Base-by-base conservation (phyloP, 2,329 filamentous ascomycete genomes). In the Penicillium palitans region DNA sequence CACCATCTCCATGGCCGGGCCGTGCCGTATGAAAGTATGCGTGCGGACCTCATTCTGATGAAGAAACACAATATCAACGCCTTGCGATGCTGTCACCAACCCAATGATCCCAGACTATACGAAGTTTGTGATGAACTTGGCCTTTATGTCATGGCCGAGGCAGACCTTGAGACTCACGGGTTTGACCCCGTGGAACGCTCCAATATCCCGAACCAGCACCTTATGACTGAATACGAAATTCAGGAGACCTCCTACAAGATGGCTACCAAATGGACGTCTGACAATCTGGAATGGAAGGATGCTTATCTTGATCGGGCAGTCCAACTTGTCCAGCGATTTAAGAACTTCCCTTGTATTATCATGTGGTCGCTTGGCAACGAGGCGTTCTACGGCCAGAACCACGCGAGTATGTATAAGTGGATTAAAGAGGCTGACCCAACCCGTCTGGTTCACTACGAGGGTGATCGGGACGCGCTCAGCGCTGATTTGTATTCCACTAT, bases 311-410 rank as follows among this genome's bases (percentile, higher is more conserved):
- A 91, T 69, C 84, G 89, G 4, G 85, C 86, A 53, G 74, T 79
- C 31, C 84, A 88, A 56, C 74, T 90, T 55, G 80, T 91, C 0
- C 80, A 86, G 65, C 80, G 89, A 17, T 87, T 90, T 70, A 89
- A 89, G 73, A 87, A 90, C 58, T 86, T 90, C 63, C 72, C 88
- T 0, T 87, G 82, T 15, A 80, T 91, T 46, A 85, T 91, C 50
- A 83, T 90, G 45, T 91, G 89, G 89, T 88, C 85, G 45, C 78
- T 91, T 0, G 89, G 88, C 0, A 91, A 91, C 65, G 88, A 91
- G 68, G 84, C 87, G 0, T 90, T 89, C 68, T 90, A 89, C 66
- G 88, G 88, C 0, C 75, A 78, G 7, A 91, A 91, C 67, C 86
- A 88, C 66, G 79, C 78, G 48, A 84, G 83, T 33, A 91, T 91